phyloP scores from a whole-genome alignment of 1,284 basidiomycete genomes.

The Cutaneotrichosporon spelunceum region DNA sequence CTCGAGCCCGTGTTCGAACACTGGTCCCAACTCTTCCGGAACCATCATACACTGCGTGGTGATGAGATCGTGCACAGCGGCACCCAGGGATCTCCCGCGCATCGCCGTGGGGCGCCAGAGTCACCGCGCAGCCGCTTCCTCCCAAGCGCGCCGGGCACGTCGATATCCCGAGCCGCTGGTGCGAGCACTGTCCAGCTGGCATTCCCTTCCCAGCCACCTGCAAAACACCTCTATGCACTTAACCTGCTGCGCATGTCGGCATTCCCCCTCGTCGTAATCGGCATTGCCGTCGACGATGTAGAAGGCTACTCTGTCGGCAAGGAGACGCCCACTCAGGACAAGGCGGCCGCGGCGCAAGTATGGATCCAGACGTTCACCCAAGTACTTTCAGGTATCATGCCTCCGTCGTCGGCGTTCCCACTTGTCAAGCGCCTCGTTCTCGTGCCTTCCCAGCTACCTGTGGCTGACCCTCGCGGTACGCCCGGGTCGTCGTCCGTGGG shows the following conservation, averaged over 20 bases:
- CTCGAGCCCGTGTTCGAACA: constrained; percentile 28
- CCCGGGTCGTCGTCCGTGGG: neutral
- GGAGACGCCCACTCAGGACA: neutral
- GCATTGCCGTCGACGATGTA: constrained; percentile 36
- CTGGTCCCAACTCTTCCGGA: constrained; percentile 35
- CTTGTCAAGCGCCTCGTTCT: constrained; percentile 56
- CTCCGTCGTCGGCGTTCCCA: constrained; percentile 66
- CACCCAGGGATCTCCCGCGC: neutral
- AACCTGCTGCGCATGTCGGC: constrained; percentile 38
- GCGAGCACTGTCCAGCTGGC: constrained; percentile 43
- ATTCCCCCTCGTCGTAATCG: constrained; percentile 47
- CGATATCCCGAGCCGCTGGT: constrained; percentile 34
- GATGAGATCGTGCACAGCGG: constrained; percentile 34
- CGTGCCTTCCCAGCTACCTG: constrained; percentile 54
- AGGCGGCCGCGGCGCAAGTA: neutral
- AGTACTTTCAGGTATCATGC: constrained; percentile 48
- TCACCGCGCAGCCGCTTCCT: constrained; percentile 34
- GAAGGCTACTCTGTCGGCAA: constrained; percentile 9
- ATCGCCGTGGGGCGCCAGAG: constrained; percentile 10
- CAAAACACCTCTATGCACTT: constrained; percentile 41
- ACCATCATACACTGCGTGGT: constrained; percentile 38
- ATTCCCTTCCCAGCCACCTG: constrained; percentile 36
- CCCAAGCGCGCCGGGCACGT: constrained; percentile 27
- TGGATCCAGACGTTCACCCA: constrained; percentile 36
- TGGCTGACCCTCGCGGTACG: neutral